phyloP scores from a whole-genome alignment of 2,329 filamentous ascomycete genomes.

The Colletotrichum lupini region DNA sequence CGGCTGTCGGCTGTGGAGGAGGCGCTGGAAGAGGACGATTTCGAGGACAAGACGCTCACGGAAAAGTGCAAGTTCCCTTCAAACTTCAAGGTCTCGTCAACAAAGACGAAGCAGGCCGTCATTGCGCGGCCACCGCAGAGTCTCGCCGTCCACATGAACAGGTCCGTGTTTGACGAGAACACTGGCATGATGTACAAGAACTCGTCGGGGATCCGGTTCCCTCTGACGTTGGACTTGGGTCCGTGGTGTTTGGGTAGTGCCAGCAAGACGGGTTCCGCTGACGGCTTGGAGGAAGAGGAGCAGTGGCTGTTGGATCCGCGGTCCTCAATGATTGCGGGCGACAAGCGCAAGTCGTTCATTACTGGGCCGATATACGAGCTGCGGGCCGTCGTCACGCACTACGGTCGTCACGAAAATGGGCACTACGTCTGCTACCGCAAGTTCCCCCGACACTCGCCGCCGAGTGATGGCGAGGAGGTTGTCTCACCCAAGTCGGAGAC shows the following conservation, averaged over 20 bases:
- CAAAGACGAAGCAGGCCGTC: constrained; percentile 90
- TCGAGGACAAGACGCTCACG: constrained; percentile 74
- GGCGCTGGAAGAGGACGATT: constrained; percentile 83
- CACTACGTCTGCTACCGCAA: constrained; percentile 94
- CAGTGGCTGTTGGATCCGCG: constrained; percentile 77
- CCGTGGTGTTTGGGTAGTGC: constrained; percentile 85
- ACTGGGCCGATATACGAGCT: constrained; percentile 77
- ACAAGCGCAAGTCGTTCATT: constrained; percentile 59
- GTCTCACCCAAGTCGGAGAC: constrained; percentile 32
- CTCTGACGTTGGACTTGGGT: constrained; percentile 77
- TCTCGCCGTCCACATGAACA: constrained; percentile 88
- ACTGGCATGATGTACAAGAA: constrained; percentile 89
- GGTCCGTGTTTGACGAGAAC: constrained; percentile 88
- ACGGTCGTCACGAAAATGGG: constrained; percentile 91
- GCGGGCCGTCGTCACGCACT: constrained; percentile 87
- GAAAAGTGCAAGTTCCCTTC: constrained; percentile 74
- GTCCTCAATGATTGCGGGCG: constrained; percentile 78
- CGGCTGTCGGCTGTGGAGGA: constrained; percentile 75
- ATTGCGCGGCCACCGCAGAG: constrained; percentile 85
- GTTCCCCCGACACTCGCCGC: constrained; percentile 57
- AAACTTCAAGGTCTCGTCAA: constrained; percentile 77
- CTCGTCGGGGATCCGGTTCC: constrained; percentile 81
- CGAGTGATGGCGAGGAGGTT: constrained; percentile 35
- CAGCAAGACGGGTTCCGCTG: constrained; percentile 33
- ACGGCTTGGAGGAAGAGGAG: constrained; percentile 56